Base-by-base conservation (phyloP, 148 eudicot species). In the Silene latifolia region DNA sequence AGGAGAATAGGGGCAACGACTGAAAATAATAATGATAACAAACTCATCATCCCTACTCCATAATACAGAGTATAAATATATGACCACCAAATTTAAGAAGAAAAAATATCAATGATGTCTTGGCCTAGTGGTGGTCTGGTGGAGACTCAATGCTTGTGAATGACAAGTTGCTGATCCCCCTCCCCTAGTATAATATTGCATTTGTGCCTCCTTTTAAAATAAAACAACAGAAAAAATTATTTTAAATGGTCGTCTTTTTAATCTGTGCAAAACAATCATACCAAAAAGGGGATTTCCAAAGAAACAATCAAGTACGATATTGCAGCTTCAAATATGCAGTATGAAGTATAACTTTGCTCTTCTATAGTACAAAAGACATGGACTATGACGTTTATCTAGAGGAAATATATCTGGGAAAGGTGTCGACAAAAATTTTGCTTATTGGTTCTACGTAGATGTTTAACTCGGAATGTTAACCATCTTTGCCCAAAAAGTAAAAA, bases 301-400 rank as follows among this genome's bases (percentile, higher is more conserved):
- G 69, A 66, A n/a, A 18, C n/a, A 66, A 47, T 47, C 18, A 68
- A 19, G 29, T 48, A 21, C 4, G 14, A 20, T 5, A 10, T 23
- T 67, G 15, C 53, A 42, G 71, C 71, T 39, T 67, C 15, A 5
- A 13, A 42, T 44, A 13, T 67, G 9, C 10, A 19, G 15, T 42
- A 13, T 20, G 18, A 7, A n/a, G 2, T 67, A 20, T 39, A 66
- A 35, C 3, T 67, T 42, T 3, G 71, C 19, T 67, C 51, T 8
- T 39, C 8, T 42, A 21, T 19, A 44, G 54, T 19, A 66, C 4
- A 4, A 35, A 66, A 72, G 72, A 15, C 32, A 24, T 29, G 64
- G 61, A 27, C 29, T 27, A 27, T 27, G 29, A 27, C 27, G 63
- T 69, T 73, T 15, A 18, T 56, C 47, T 60, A 78, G 44, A 60